Evolutionary conservation across 805 yeast species (phyloP).

Genomic region (Saturnispora zaruensis): DNA sequence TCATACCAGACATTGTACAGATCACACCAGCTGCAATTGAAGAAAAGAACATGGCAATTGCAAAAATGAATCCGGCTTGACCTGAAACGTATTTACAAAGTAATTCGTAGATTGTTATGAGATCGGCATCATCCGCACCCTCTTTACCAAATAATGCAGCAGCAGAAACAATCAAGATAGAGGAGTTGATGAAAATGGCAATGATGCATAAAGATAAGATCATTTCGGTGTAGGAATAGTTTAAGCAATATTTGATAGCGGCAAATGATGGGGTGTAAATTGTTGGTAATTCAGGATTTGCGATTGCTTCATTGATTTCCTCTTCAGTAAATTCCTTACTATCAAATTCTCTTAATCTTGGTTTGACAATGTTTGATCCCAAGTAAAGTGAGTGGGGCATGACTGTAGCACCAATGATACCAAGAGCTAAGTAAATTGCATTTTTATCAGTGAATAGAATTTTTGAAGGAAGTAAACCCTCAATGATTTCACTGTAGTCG

Average conservation of each 20-base stretch:
- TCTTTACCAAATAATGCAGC: slow-evolving; percentile 63
- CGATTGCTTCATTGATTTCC: slow-evolving; percentile 9
- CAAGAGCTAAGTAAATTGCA: slow-evolving; percentile 70
- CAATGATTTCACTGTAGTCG: slow-evolving; percentile 41
- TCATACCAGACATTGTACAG: slow-evolving; percentile 89
- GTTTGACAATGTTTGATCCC: slow-evolving; percentile 83
- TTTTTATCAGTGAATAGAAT: slow-evolving; percentile 46
- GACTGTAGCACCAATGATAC: slow-evolving; percentile 87
- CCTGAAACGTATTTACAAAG: slow-evolving; percentile 55
- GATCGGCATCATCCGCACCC: slow-evolving; percentile 72
- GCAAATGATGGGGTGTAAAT: slow-evolving; percentile 58
- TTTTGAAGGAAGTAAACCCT: slow-evolving; percentile 63
- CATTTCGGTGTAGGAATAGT: slow-evolving; percentile 65
- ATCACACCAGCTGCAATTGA: slow-evolving; percentile 91
- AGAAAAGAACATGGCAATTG: slow-evolving; percentile 72
- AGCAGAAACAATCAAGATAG: slow-evolving; percentile 77
- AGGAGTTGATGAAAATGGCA: slow-evolving; percentile 79
- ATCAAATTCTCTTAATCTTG: slow-evolving; percentile 73
- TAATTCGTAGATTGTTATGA: slow-evolving; percentile 66
- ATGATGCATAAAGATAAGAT: slow-evolving; percentile 62
- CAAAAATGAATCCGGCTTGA: slow-evolving; percentile 75
- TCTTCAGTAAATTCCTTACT: slow-evolving; percentile 22
- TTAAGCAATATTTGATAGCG: slow-evolving; percentile 68
- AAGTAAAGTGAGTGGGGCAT: slow-evolving; percentile 88
- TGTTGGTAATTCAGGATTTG: not conserved